Evolutionary conservation across 2,329 filamentous ascomycete genomes (phyloP).

Genomic region (Ceratocystis cubensis): DNA sequence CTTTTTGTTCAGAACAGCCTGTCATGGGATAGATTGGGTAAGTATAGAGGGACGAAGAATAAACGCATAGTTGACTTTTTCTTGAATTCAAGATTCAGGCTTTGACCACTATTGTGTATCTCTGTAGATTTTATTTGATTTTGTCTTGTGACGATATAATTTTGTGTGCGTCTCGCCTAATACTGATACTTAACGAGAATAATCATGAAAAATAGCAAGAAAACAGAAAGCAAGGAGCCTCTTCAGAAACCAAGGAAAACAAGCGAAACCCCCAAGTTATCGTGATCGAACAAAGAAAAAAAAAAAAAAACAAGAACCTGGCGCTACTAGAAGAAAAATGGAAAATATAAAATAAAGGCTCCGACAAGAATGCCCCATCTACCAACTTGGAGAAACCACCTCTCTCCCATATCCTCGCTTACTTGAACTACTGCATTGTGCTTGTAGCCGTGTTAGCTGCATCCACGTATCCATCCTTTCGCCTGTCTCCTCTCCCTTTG

Average conservation of each 20-base stretch:
- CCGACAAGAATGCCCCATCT: too few species aligned
- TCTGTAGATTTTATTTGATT: not conserved
- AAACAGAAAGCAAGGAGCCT: not conserved
- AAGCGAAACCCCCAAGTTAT: not conserved
- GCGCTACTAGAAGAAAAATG: not conserved
- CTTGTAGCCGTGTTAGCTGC: not conserved
- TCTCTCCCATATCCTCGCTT: not conserved
- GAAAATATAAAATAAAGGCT: not conserved
- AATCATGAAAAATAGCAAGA: not conserved
- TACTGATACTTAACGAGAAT: not conserved
- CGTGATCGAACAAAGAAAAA: not conserved
- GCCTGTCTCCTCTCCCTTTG: not conserved
- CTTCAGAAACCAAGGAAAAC: not conserved
- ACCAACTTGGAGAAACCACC: too few species aligned
- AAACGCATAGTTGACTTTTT: constrained; percentile 9
- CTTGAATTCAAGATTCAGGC: not conserved
- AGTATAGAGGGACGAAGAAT: constrained; percentile 9
- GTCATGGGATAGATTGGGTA: constrained; percentile 5
- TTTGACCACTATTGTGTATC: not conserved
- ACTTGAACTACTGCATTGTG: not conserved
- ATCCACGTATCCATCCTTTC: not conserved
- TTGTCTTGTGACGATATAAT: not conserved
- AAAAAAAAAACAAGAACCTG: not conserved
- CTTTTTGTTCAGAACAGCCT: constrained; percentile 4
- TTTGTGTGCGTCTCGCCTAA: not conserved